These are phyloP conservation scores for Metarhizium humberi DNA, from an alignment of 2,329 filamentous ascomycete genomes.

Conservation along the genomic window DNA sequence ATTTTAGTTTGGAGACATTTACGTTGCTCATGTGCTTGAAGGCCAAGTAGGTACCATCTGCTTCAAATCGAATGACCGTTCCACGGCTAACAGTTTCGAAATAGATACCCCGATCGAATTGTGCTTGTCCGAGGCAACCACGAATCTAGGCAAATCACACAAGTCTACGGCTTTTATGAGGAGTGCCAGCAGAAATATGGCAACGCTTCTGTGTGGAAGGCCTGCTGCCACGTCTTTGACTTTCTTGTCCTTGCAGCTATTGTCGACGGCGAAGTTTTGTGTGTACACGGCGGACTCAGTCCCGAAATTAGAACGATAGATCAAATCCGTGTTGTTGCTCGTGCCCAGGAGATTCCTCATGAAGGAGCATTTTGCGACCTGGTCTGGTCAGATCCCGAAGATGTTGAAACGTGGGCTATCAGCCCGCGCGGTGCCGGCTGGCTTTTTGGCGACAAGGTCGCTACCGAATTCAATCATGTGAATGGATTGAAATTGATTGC, in stretches of 20 bases:
- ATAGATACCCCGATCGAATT: constrained; percentile 85
- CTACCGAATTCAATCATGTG: constrained; percentile 94
- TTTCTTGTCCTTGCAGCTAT: constrained; percentile 94
- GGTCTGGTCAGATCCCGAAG: constrained; percentile 97
- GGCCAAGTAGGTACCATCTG: constrained; percentile 39
- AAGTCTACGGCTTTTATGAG: constrained; percentile 98
- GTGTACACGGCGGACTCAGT: constrained; percentile 86
- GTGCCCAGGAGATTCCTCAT: constrained; percentile 95
- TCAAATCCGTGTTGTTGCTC: constrained; percentile 96
- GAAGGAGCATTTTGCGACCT: constrained; percentile 97
- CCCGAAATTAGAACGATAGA: constrained; percentile 95
- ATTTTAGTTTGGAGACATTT: constrained; percentile 97
- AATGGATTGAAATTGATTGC: constrained; percentile 94
- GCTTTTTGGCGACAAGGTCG: constrained; percentile 94
- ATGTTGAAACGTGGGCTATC: constrained; percentile 92
- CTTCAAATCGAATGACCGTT: background rate
- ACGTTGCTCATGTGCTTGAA: constrained; percentile 95
- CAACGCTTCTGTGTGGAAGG: constrained; percentile 99
- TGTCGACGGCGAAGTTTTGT: constrained; percentile 97
- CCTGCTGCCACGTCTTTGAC: constrained; percentile 98
- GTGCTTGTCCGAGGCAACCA: constrained; percentile 97
- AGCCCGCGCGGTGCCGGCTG: constrained; percentile 95
- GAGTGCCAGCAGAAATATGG: constrained; percentile 98
- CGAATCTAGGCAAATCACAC: constrained; percentile 93
- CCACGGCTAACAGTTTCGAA: background rate